Evolutionary conservation across 805 yeast species (phyloP).

Genomic region (Saccharomyces mikatae): DNA sequence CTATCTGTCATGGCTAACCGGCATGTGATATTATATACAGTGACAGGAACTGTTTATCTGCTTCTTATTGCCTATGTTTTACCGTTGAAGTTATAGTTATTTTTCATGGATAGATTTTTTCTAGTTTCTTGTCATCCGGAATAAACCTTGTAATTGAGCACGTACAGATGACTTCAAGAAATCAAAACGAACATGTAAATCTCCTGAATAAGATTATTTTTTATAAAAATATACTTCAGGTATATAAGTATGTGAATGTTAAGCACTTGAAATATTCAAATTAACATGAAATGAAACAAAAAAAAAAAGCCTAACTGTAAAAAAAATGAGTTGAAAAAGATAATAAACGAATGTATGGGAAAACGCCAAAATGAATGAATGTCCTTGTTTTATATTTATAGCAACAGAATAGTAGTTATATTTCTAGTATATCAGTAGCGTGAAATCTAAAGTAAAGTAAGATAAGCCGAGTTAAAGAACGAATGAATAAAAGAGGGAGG

Average conservation of each 20-base stretch:
- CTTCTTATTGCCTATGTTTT: neutral
- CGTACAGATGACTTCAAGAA: neutral
- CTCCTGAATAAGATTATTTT: neutral
- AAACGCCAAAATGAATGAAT: neutral
- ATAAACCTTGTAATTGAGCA: neutral
- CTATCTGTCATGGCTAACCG: constrained; percentile 61
- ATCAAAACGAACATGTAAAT: neutral
- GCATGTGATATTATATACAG: neutral
- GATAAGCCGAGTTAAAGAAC: neutral
- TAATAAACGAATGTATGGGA: neutral
- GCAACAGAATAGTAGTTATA: neutral
- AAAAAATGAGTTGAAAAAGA: neutral
- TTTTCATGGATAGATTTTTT: neutral
- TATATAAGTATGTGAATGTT: neutral
- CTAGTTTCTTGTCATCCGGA: neutral
- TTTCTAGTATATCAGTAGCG: neutral
- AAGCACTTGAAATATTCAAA: neutral
- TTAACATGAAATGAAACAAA: neutral
- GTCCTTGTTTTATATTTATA: neutral
- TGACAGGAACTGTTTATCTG: neutral
- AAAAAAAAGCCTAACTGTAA: neutral
- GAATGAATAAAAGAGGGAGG: neutral
- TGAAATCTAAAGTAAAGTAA: neutral
- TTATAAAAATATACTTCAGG: neutral
- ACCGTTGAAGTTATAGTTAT: neutral